Base-by-base conservation (phyloP, 2,329 filamentous ascomycete genomes). In the Aspergillus eucalypticola region DNA sequence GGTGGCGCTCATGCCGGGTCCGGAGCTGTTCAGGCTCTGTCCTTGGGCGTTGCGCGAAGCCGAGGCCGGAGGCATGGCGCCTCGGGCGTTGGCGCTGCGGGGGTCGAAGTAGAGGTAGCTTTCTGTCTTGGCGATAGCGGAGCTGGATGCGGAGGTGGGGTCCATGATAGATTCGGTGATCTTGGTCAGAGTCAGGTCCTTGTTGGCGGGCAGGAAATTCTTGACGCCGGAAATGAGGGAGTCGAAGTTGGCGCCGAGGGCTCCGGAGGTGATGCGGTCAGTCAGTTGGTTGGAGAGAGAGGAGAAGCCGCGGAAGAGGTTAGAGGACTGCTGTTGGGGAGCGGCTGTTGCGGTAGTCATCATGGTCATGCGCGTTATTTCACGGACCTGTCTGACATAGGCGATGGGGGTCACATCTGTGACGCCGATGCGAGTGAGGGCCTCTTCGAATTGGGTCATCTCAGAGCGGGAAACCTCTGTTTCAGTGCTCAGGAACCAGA, bases 91-190 rank as follows among this genome's bases (percentile, higher is more conserved):
- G 29, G 94, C 91, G 64, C 90, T 96, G 55, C 94, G 87, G 0
- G 95, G 95, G 73, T 99, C 96, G 74, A 97, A 99, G 82, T 97
- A 99, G 29, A 98, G 86, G 71, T 97, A 99, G 69, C 91, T 89
- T 74, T 99, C 95, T 1, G 95, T 98, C 81, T 96, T 98, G 62
- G 92, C 90, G 66, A 99, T 95, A 25, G 95, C 95, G 25, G 90
- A 94, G 5, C 91, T 94, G 3, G 91, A 92, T 3, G 95, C 94
- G 10, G 92, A 87, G 49, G 91, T 85, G 0, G 95, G 95, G 71
- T 99, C 95, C 94, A 99, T 99, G 70, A 99, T 89, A 1, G 92
- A 96, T 76, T 99, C 95, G 42, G 95, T 94, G 72, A 99, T 97
- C 78, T 98, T 98, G 59, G 96, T 99, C 56, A 99, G 86, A 0